Evolutionary conservation across 2,329 filamentous ascomycete genomes (phyloP), one percentile per base, ranked within the genome.

Genomic region (Xylaria arbuscula): DNA sequence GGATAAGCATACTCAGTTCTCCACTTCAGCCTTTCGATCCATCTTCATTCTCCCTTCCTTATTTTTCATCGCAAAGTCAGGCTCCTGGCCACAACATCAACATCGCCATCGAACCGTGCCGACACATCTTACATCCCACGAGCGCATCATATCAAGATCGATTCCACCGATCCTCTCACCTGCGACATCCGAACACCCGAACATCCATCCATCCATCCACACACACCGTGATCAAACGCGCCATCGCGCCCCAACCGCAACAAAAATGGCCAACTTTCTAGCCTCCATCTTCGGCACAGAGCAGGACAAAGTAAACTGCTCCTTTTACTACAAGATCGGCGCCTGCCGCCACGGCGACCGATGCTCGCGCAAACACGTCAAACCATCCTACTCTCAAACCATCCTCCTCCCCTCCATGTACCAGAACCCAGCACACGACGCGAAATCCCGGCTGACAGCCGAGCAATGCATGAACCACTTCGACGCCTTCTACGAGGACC

Each of bases 311-410:
- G 94, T 98, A 86, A 98, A 98, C 88, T 98, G 96, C 89, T 96
- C 92, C 66, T 99, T 99, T 89, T 99, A 99, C 90, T 94, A 98
- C 92, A 99, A 99, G 86, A 99, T 99, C 82, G 96, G 96, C 80
- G 96, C 96, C 63, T 99, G 96, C 86, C 92, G 96, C 71, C 96
- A 99, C 87, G 96, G 96, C 80, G 96, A 99, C 84, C 93, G 96
- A 78, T 99, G 96, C 88, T 97, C 93, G 70, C 91, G 96, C 76
- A 99, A 99, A 83, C 96, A 99, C 83, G 96, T 99, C 86, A 99
- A 99, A 85, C 96, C 96, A 0, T 97, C 94, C 24, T 99, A 99
- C 88, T 92, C 89, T 72, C 96, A 99, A 83, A 99, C 96, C 22
- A 94, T 99, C 82, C 92, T 99, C 74, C 93, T 99, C 80, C 96